A percentile compares a stretch with the other conserved stretches of the same genome.
Conservation (phyloP, 495 filamentous ascomycete species). For the Xylaria intraflava region DNA sequence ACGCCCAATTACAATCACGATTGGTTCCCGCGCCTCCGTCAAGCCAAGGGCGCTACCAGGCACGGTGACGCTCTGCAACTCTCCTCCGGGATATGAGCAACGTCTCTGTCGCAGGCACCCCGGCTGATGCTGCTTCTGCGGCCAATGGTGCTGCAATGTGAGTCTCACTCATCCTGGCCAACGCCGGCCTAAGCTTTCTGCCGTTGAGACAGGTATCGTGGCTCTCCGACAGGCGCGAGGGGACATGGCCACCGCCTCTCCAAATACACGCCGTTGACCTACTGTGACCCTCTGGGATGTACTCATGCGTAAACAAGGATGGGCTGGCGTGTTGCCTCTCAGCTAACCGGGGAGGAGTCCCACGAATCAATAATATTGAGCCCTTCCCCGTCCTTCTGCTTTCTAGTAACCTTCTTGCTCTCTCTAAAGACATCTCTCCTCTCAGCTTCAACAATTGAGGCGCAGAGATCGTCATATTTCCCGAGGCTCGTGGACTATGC, state of each 20-base stretch:
- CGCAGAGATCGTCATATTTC: neutral
- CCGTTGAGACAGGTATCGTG: neutral
- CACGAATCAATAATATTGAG: too few relatives aligned
- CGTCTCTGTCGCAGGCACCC: constrained; percentile 1
- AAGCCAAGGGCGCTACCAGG: constrained; percentile 9
- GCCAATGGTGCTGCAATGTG: neutral
- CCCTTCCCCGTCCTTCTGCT: too few relatives aligned
- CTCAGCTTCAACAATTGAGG: neutral
- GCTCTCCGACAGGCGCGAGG: constrained; percentile 1
- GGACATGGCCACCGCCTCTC: neutral
- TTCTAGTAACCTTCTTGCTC: too few relatives aligned
- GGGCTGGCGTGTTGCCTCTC: too few relatives aligned
- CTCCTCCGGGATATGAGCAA: neutral
- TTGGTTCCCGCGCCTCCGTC: neutral
- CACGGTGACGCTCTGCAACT: neutral
- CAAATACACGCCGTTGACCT: neutral
- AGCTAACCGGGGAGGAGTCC: too few relatives aligned
- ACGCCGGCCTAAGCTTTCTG: neutral
- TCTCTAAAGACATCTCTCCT: too few relatives aligned
- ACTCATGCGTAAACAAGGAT: too few relatives aligned
- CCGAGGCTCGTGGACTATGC: neutral
- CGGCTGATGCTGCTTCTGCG: neutral
- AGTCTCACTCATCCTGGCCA: neutral
- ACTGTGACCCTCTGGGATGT: too few relatives aligned
- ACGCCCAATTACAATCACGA: neutral